Percentiles rank a stretch among this genome's conserved stretches.
Conservation (phyloP, 805 yeast species). For the Candida golubevii region DNA sequence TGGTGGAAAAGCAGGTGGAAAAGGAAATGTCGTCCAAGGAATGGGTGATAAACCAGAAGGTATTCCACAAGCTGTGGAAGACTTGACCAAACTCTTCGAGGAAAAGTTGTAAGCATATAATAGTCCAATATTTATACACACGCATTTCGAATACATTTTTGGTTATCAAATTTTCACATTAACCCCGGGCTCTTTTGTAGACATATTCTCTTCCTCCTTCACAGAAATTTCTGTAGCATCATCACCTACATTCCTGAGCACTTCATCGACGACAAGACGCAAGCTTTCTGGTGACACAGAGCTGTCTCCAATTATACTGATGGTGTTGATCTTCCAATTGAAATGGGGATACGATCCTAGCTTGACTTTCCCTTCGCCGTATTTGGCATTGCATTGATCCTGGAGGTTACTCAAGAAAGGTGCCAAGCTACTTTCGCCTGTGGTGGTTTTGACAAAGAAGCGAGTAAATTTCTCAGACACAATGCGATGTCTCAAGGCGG, state of each 20-base stretch:
- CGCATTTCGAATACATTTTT: neutral
- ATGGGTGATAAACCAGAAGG: slow-evolving; percentile 82
- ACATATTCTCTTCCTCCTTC: slow-evolving; percentile 51
- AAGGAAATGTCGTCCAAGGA: slow-evolving; percentile 94
- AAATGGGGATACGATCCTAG: slow-evolving; percentile 86
- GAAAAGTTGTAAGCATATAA: slow-evolving; percentile 45
- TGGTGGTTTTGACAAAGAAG: slow-evolving; percentile 56
- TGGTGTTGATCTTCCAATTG: slow-evolving; percentile 57
- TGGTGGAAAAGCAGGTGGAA: slow-evolving; percentile 99
- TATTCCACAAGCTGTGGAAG: slow-evolving; percentile 68
- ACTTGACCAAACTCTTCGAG: slow-evolving; percentile 55
- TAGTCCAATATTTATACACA: neutral
- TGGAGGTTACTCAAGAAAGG: slow-evolving; percentile 56
- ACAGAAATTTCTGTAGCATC: slow-evolving; percentile 55
- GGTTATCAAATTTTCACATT: neutral
- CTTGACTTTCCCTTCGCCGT: slow-evolving; percentile 44
- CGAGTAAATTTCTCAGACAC: slow-evolving; percentile 29
- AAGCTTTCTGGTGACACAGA: slow-evolving; percentile 29
- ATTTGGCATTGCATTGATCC: slow-evolving; percentile 25
- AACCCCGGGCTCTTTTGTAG: slow-evolving; percentile 21
- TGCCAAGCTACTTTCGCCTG: slow-evolving; percentile 67
- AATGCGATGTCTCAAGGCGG: slow-evolving; percentile 25
- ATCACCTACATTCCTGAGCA: slow-evolving; percentile 41
- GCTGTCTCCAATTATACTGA: slow-evolving; percentile 65
- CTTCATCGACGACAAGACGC: slow-evolving; percentile 41